These are phyloP conservation scores for Cytidiella melzeri DNA, from an alignment of 768 basidiomycete genomes.

Conservation along the genomic window DNA sequence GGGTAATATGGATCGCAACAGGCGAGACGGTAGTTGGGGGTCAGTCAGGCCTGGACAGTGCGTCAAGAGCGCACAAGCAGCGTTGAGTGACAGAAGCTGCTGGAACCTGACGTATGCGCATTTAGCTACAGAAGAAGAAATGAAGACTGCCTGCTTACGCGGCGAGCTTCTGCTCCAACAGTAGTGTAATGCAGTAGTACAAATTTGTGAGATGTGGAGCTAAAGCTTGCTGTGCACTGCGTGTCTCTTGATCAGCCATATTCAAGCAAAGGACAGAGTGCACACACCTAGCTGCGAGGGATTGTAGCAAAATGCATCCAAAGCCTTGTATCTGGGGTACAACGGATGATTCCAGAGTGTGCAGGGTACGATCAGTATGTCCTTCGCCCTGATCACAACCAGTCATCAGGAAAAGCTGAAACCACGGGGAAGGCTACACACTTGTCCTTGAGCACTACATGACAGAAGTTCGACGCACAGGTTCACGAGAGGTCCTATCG, in stretches of 20 bases:
- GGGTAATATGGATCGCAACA: constrained; percentile 49
- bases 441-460: constrained; percentile 42
- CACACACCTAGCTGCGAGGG: constrained; percentile 44
- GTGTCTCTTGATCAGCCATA: not conserved
- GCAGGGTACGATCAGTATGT: constrained; percentile 43
- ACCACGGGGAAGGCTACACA: constrained; percentile 30
- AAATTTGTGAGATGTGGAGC: constrained; percentile 51
- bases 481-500: constrained; percentile 55
- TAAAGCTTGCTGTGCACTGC: constrained; percentile 49
- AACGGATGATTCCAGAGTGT: constrained; percentile 48
- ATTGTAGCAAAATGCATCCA: constrained; percentile 45
- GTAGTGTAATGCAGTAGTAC: constrained; percentile 46
- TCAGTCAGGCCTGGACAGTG: constrained; percentile 42
- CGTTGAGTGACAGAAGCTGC: constrained; percentile 36
- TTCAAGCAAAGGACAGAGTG: not conserved
- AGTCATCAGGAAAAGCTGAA: constrained; percentile 4
- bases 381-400: constrained; percentile 35
- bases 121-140: not conserved
- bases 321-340: constrained; percentile 47
- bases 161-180: constrained; percentile 50
- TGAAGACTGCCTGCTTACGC: constrained; percentile 33
- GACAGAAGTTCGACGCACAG: constrained; percentile 44
- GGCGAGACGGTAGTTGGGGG: constrained; percentile 40
- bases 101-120: constrained; percentile 10
- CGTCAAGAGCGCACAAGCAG: constrained; percentile 37